Percentiles rank a stretch among this genome's conserved stretches.
phyloP scores from a whole-genome alignment of 1,284 basidiomycete species.

The Paramarasmius palmivorus region DNA sequence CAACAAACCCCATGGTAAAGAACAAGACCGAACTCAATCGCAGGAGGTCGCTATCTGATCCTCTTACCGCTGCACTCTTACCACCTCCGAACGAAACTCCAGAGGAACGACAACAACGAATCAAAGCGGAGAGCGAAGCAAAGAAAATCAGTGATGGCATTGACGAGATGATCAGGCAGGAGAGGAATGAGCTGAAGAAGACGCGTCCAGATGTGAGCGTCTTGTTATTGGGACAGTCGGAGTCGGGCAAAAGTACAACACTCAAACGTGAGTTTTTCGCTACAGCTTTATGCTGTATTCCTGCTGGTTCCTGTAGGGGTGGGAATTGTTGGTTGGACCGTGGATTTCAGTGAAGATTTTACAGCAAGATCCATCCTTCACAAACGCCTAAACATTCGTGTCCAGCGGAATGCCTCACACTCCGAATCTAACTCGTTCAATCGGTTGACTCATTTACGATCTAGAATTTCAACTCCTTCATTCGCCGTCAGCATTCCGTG shows the following conservation, averaged over 20 bases:
- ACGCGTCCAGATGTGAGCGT: slow-evolving; percentile 67
- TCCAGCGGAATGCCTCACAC: not conserved
- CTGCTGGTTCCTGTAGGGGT: not conserved
- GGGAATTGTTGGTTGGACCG: too few species aligned
- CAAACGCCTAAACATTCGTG: too few species aligned
- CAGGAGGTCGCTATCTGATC: slow-evolving; percentile 62
- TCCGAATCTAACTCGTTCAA: not conserved
- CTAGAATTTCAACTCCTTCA: slow-evolving; percentile 81
- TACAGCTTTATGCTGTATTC: slow-evolving; percentile 1
- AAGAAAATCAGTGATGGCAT: slow-evolving; percentile 73
- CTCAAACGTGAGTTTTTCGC: slow-evolving; percentile 69
- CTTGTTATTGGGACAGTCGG: slow-evolving; percentile 78
- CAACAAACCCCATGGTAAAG: not conserved
- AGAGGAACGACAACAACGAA: slow-evolving; percentile 57
- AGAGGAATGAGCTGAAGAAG: slow-evolving; percentile 58
- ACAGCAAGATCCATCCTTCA: too few species aligned
- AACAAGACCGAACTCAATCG: slow-evolving; percentile 18
- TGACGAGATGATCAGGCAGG: slow-evolving; percentile 71
- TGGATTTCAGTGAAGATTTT: too few species aligned
- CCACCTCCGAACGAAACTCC: slow-evolving; percentile 73
- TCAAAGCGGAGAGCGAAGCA: slow-evolving; percentile 66
- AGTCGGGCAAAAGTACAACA: slow-evolving; percentile 81
- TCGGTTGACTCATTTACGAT: not conserved
- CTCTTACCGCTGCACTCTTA: slow-evolving; percentile 61
- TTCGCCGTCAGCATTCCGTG: slow-evolving; percentile 68